Conservation (phyloP, 2,329 filamentous ascomycete genomes). For the Hypoxylon sp. region DNA sequence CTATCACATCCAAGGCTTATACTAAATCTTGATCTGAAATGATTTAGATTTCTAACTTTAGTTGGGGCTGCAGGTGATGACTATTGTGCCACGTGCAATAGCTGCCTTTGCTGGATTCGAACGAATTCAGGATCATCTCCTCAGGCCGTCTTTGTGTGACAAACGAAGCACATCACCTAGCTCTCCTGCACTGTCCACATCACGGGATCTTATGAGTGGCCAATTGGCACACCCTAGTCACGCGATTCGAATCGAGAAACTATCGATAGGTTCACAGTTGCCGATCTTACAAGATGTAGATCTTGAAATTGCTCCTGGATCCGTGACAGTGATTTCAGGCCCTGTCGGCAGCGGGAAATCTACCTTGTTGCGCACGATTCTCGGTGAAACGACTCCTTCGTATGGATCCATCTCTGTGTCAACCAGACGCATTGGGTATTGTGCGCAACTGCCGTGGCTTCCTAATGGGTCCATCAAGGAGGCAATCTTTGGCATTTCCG, state of each 20-base stretch:
- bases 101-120: constrained; percentile 51
- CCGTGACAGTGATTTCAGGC: neutral
- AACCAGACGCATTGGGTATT: constrained; percentile 50
- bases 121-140: constrained; percentile 48
- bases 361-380: constrained; percentile 34
- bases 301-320: neutral
- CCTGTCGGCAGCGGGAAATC: constrained; percentile 42
- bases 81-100: constrained; percentile 51
- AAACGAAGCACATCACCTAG: neutral
- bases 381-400: constrained; percentile 20
- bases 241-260: too few relatives aligned
- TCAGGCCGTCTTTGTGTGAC: neutral
- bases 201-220: too few relatives aligned
- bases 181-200: too few relatives aligned
- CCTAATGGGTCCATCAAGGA: constrained; percentile 50
- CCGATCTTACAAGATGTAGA: neutral
- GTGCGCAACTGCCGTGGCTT: constrained; percentile 54
- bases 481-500: constrained; percentile 43
- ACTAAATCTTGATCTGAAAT: too few relatives aligned
- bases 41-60: too few relatives aligned
- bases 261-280: too few relatives aligned
- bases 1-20: too few relatives aligned
- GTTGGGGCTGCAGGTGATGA: constrained; percentile 48
- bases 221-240: too few relatives aligned
- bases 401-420: constrained; percentile 45